Evolutionary conservation across 352 stramenopile species (phyloP), one percentile per base, ranked within the genome.

Genomic region (Pythium folliculosum): DNA sequence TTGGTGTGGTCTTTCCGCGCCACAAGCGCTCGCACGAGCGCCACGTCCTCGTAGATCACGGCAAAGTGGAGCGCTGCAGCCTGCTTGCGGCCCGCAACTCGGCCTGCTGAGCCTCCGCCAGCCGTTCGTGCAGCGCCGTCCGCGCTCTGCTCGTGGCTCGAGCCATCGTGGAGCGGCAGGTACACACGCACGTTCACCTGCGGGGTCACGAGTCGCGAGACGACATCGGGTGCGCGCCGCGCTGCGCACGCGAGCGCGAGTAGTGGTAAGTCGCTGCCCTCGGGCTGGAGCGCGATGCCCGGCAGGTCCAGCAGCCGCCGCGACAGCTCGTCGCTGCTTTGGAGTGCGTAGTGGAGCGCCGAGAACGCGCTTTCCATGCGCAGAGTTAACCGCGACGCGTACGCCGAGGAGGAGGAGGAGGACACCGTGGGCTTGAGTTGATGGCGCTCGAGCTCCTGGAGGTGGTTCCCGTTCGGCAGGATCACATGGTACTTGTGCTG

Each of bases 141-240:
- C 1, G 6, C 37, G 62, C 49, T 65, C 9, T 68, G 66, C 21
- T 68, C 60, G 22, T 72, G 52, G 10, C 49, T 68, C 21, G 53
- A 56, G 7, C 65, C 66, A 3, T 72, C 66, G n/a, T 82, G 63
- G 13, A 89, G 61, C 16, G 82, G 81, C 19, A 91, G 60, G 48
- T 85, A 68, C 3, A 91, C 83, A 1, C 83, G 83, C 60, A 92
- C 72, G 32, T 89, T 90, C 0, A 71, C 77, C 38, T 87, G 77
- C 14, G 75, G 66, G 13, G 63, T 83, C 48, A 90, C 72, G 4
- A 92, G 73, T 2, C 59, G 48, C 14, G 53, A 45, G 10, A 92
- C 72, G 0, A 92, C 73, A 19, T 79, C 58, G 5, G 77, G 54
- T 0, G 76, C 76, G 5, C 83, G 80, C 13, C 74, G 63, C 0